phyloP scores from a whole-genome alignment of 306 rosid species.

The Malus asiatica region DNA sequence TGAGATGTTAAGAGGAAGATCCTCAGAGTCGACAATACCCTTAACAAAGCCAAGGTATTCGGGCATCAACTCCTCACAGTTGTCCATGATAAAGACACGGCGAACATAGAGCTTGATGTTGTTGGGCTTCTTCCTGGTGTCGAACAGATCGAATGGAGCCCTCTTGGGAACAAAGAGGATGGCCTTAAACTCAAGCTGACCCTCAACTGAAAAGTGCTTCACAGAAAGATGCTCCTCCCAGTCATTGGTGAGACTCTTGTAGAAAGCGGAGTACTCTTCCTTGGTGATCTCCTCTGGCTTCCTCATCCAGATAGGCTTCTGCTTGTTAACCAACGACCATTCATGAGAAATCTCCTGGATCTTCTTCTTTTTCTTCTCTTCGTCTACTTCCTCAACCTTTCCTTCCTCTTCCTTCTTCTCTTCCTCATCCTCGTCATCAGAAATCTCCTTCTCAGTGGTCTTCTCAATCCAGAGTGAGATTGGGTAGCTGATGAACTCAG shows the following conservation, averaged over 20 bases:
- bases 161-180: constrained; percentile 86
- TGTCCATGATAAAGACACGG: constrained; percentile 92
- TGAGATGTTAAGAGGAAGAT: constrained; percentile 85
- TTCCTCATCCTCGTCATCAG: constrained; percentile 90
- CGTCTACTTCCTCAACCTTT: constrained; percentile 80
- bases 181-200: constrained; percentile 92
- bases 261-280: constrained; percentile 89
- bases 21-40: constrained; percentile 97
- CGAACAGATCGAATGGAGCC: constrained; percentile 91
- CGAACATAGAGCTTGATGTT: constrained; percentile 86
- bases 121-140: constrained; percentile 90
- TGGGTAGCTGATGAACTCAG: constrained; percentile 95
- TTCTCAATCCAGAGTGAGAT: constrained; percentile 92
- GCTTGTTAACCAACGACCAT: constrained; percentile 93
- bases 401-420: constrained; percentile 95
- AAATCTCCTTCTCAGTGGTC: constrained; percentile 83
- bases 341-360: constrained; percentile 86
- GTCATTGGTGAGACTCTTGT: constrained; percentile 87
- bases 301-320: constrained; percentile 97
- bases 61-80: constrained; percentile 92
- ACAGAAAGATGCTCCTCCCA: constrained; percentile 94
- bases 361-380: constrained; percentile 83
- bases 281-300: constrained; percentile 84
- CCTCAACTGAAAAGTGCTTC: constrained; percentile 97
- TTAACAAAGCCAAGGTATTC: constrained; percentile 78